Evolutionary conservation across 2,329 filamentous ascomycete species (phyloP).

Genomic region (Aaosphaeria pasadenensis): DNA sequence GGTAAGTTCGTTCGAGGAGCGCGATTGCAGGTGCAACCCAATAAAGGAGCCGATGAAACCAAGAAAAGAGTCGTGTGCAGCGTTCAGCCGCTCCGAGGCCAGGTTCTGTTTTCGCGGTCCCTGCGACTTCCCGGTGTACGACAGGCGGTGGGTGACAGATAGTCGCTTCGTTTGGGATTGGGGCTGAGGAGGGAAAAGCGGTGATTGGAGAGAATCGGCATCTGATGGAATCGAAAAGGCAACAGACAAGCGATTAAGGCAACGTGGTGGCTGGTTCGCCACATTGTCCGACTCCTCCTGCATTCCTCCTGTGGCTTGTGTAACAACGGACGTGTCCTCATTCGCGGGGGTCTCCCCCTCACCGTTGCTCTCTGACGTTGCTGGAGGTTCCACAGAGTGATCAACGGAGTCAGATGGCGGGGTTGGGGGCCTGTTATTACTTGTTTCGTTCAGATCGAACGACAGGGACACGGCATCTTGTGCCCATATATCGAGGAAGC

Average conservation of each 20-base stretch:
- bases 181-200: slow-evolving; percentile 20
- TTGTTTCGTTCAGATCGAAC: slow-evolving; percentile 30
- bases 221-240: slow-evolving; percentile 39
- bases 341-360: slow-evolving; percentile 45
- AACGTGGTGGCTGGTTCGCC: slow-evolving; percentile 28
- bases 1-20: slow-evolving; percentile 79
- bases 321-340: slow-evolving; percentile 26
- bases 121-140: slow-evolving; percentile 66
- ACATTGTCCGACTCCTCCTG: slow-evolving; percentile 24
- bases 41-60: slow-evolving; percentile 92
- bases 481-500: slow-evolving; percentile 83
- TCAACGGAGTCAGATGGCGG: slow-evolving; percentile 37
- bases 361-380: slow-evolving; percentile 19
- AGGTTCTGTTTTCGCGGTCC: slow-evolving; percentile 66
- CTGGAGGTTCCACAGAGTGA: slow-evolving; percentile 24
- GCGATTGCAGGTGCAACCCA: slow-evolving; percentile 88
- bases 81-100: slow-evolving; percentile 77
- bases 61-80: slow-evolving; percentile 82
- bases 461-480: slow-evolving; percentile 54
- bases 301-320: slow-evolving; percentile 32
- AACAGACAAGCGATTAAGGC: slow-evolving; percentile 28
- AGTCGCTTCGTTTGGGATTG: slow-evolving; percentile 43
- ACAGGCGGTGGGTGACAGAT: slow-evolving; percentile 69
- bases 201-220: slow-evolving; percentile 29
- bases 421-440: slow-evolving; percentile 34